These are phyloP conservation scores for Penicillium atrosanguineum DNA, from an alignment of 495 filamentous ascomycete species.

Conservation along the genomic window DNA sequence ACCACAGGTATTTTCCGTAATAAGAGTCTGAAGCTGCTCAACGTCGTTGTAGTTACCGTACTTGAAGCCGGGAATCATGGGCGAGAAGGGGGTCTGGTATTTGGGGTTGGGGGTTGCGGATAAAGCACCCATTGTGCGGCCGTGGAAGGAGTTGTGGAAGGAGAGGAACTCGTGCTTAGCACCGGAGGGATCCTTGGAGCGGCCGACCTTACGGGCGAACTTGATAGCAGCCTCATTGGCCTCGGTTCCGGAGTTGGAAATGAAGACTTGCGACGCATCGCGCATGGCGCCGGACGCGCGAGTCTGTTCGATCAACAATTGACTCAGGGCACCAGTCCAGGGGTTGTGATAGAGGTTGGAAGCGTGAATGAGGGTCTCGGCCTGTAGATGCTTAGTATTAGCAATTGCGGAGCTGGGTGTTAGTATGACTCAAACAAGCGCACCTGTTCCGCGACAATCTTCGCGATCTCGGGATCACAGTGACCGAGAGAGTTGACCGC, in stretches of 20 bases:
- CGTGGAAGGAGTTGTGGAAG: constrained; percentile 91
- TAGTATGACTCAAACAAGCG: not conserved
- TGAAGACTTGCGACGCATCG: constrained; percentile 75
- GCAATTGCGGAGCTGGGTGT: constrained; percentile 3
- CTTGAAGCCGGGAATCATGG: constrained; percentile 91
- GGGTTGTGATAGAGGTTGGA: constrained; percentile 96
- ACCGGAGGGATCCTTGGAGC: constrained; percentile 64
- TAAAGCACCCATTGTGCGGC: constrained; percentile 88
- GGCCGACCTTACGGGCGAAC: constrained; percentile 89
- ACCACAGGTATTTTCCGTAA: constrained; percentile 83
- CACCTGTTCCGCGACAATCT: constrained; percentile 75
- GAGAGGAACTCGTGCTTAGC: constrained; percentile 81
- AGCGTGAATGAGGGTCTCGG: constrained; percentile 77
- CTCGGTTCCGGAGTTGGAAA: constrained; percentile 92
- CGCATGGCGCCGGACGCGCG: constrained; percentile 73
- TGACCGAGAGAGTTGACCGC: constrained; percentile 93
- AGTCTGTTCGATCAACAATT: constrained; percentile 79
- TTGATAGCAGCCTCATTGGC: constrained; percentile 98
- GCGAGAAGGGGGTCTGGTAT: constrained; percentile 91
- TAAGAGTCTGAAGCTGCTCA: constrained; percentile 60
- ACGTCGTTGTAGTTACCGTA: constrained; percentile 86
- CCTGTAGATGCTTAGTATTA: constrained; percentile 38
- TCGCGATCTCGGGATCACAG: constrained; percentile 67
- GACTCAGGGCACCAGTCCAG: constrained; percentile 84
- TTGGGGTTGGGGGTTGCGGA: constrained; percentile 98